phyloP scores from a whole-genome alignment of 2,329 filamentous ascomycete genomes.

The Exophiala sideris region DNA sequence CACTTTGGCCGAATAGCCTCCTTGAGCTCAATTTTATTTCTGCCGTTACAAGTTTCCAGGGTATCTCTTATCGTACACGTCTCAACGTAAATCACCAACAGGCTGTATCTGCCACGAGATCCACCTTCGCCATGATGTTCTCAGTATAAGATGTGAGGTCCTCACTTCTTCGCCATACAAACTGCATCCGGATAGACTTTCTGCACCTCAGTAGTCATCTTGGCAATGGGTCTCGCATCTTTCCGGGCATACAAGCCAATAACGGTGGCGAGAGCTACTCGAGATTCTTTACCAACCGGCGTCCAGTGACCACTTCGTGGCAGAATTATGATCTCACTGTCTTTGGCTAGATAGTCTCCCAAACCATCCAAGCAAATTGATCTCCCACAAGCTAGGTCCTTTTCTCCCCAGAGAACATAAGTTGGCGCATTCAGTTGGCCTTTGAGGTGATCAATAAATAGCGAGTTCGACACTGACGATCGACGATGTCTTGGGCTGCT shows the following conservation, averaged over 20 bases:
- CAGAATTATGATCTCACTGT: constrained; percentile 51
- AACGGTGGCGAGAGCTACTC: constrained; percentile 39
- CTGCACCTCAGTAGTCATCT: constrained; percentile 22
- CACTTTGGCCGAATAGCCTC: neutral
- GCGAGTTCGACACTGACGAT: constrained; percentile 22
- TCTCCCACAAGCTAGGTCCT: constrained; percentile 51
- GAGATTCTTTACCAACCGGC: constrained; percentile 46
- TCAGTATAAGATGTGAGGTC: neutral
- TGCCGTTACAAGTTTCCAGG: neutral
- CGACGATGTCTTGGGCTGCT: constrained; percentile 23
- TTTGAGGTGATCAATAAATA: constrained; percentile 44
- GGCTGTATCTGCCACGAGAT: neutral
- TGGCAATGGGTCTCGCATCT: constrained; percentile 15
- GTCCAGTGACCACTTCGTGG: constrained; percentile 54
- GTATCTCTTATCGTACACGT: neutral
- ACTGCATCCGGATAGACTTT: constrained; percentile 26
- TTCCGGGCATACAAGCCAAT: constrained; percentile 21
- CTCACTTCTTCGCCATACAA: constrained; percentile 26
- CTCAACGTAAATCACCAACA: neutral
- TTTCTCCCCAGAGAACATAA: constrained; percentile 53
- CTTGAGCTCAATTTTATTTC: neutral
- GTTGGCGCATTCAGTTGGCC: constrained; percentile 51
- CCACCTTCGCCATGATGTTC: neutral
- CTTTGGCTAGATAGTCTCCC: constrained; percentile 47
- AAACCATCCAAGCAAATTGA: constrained; percentile 52